Evolutionary conservation across 306 rosid species (phyloP).

Genomic region (Quercus mongolica): DNA sequence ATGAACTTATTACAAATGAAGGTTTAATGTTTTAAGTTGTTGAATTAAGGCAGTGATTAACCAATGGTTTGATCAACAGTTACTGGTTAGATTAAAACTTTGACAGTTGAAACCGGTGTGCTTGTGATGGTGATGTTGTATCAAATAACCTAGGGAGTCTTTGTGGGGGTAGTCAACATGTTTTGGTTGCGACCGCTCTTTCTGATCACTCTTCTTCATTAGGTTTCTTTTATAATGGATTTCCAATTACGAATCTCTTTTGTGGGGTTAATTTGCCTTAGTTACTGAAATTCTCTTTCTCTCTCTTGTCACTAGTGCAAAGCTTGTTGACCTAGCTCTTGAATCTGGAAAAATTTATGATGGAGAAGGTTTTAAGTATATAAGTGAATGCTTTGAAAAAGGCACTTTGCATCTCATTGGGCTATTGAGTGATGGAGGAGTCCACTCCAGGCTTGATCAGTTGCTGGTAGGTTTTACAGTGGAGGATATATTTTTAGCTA

Average conservation of each 20-base stretch:
- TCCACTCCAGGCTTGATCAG: slow-evolving; percentile 86
- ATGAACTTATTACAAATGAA: too few relatives aligned
- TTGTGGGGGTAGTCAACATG: neutral
- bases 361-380: slow-evolving; percentile 83
- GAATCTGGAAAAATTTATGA: slow-evolving; percentile 76
- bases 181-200: too few relatives aligned
- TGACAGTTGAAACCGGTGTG: neutral
- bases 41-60: neutral
- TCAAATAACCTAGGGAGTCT: neutral
- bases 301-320: slow-evolving; percentile 50
- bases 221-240: neutral
- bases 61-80: neutral
- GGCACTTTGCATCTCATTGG: slow-evolving; percentile 94
- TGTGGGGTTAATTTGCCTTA: neutral
- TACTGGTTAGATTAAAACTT: neutral
- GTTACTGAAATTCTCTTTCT: neutral
- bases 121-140: neutral
- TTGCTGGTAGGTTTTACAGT: slow-evolving; percentile 37
- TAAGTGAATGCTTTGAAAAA: slow-evolving; percentile 57
- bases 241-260: neutral
- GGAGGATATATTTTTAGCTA: neutral
- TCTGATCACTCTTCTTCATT: neutral
- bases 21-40: neutral
- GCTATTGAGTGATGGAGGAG: slow-evolving; percentile 87
- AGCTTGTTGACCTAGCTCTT: slow-evolving; percentile 94